These are phyloP conservation scores for Senna siamea DNA, from an alignment of 306 rosid genomes.

Conservation along the genomic window DNA sequence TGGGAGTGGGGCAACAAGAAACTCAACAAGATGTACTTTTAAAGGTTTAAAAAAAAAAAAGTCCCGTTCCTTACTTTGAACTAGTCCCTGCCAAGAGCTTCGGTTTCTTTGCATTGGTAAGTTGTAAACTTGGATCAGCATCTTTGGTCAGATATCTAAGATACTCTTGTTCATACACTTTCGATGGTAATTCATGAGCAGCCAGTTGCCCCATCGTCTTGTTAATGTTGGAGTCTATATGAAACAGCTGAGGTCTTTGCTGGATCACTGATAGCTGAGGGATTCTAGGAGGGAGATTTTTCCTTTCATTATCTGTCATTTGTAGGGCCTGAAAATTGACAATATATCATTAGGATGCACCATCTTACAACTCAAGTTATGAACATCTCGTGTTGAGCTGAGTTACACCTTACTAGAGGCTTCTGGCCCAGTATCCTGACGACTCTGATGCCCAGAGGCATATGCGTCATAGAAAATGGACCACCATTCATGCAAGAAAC, in stretches of 20 bases:
- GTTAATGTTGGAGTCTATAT: conserved; percentile 25
- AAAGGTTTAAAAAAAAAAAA: conserved; percentile 6
- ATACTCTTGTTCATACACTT: conserved; percentile 10
- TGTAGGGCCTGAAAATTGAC: conserved; percentile 47
- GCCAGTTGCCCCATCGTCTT: conserved; percentile 30
- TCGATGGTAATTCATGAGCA: conserved; percentile 15
- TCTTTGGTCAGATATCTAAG: conserved; percentile 18
- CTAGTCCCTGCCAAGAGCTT: conserved; percentile 25
- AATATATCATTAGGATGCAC: background rate
- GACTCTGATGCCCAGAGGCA: background rate
- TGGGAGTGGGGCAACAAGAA: conserved; percentile 16
- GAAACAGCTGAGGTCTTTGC: conserved; percentile 39
- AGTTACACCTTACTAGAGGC: conserved; percentile 40
- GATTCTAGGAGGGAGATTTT: conserved; percentile 17
- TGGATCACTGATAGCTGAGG: conserved; percentile 33
- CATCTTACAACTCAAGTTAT: conserved; percentile 12
- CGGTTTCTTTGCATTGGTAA: conserved; percentile 22
- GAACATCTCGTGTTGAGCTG: background rate
- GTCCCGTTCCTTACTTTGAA: conserved; percentile 45
- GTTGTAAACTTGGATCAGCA: conserved; percentile 29
- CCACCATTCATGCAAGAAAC: conserved; percentile 72
- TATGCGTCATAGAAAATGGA: conserved; percentile 45
- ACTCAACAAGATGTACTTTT: conserved; percentile 12
- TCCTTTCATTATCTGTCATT: conserved; percentile 31
- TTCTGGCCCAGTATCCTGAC: conserved; percentile 30